Evolutionary conservation across 2,329 filamentous ascomycete species (phyloP), one percentile per base, ranked within the genome.

Genomic region (Cercospora sp.): DNA sequence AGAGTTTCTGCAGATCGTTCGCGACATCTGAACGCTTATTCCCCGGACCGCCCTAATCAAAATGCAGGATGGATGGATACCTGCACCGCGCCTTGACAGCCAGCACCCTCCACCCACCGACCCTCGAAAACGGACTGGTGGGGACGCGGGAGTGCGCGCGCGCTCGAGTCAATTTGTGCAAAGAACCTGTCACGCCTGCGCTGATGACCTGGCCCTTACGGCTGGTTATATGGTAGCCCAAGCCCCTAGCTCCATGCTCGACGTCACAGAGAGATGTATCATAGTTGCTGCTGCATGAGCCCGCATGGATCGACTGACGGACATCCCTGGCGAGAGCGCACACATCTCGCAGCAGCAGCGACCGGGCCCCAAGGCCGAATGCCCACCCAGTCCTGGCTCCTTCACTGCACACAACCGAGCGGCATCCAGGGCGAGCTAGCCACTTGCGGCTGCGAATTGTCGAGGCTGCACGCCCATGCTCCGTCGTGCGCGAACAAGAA

Each of bases 1-100:
- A 40, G 5, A 62, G 26, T 65, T 65, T 57, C 23, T 69, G 73
- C 71, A 73, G 73, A 75, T 75, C 74, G 71, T 75, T 73, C 71
- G 69, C 69, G 66, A 71, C 68, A 68, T 68, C 68, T 66, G 60
- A 53, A 63, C 68, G 66, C 69, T 62, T 69, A 61, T 60, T 70
- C 60, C 72, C 71, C 70, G 66, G 40, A 51, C 65, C 70, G 62
- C 68, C 68, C 67, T 67, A 65, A 65, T 16, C 7, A n/a, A n/a
- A 45, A 45, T 45, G 42, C 42, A 20, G 42, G n/a, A 45, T 16
- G 13, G n/a, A 45, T 45, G 48, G 60, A 62, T n/a, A 62, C 42
- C 60, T 45, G 60, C 60, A 20, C 53, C 55, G 64, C 45, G 53
- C 63, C 60, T 69, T 66, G 64, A 61, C 67, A 55, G 64, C 64